phyloP scores from a whole-genome alignment of 176 grass and related monocot species.

The Hyparrhenia diplandra region DNA sequence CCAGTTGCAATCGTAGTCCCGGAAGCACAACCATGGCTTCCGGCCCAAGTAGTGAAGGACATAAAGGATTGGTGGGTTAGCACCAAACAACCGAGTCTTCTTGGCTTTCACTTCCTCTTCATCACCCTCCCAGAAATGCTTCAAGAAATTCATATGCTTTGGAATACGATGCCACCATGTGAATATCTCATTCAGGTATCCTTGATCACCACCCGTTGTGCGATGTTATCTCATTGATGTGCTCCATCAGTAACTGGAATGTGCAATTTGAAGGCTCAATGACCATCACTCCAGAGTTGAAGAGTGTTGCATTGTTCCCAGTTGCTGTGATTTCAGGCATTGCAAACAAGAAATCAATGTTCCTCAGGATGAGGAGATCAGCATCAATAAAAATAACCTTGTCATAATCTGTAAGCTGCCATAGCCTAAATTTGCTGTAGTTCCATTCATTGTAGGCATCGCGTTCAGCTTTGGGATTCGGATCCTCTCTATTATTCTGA shows the following conservation, averaged over 20 bases:
- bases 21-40: constrained; percentile 89
- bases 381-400: constrained; percentile 98
- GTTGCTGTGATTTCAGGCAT: constrained; percentile 88
- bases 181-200: constrained; percentile 94
- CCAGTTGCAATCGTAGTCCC: constrained; percentile 96
- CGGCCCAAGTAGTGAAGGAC: constrained; percentile 80
- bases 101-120: constrained; percentile 69
- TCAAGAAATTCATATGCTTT: constrained; percentile 90
- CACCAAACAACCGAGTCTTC: constrained; percentile 71
- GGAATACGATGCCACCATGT: constrained; percentile 97
- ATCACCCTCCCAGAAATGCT: constrained; percentile 98
- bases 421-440: constrained; percentile 96
- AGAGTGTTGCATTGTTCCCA: constrained; percentile 83
- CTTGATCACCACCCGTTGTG: constrained; percentile 96
- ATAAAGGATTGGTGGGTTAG: constrained; percentile 65
- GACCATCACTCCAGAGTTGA: constrained; percentile 98
- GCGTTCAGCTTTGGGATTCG: constrained; percentile 88
- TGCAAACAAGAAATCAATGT: constrained; percentile 84
- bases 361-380: constrained; percentile 83
- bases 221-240: constrained; percentile 87
- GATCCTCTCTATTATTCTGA: constrained; percentile 78
- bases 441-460: constrained; percentile 97
- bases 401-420: constrained; percentile 98
- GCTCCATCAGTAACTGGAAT: constrained; percentile 82
- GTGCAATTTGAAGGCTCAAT: constrained; percentile 92